Evolutionary conservation across 2,329 filamentous ascomycete genomes (phyloP), one percentile per base, ranked within the genome.

Genomic region (Botrytis hyacinthi): DNA sequence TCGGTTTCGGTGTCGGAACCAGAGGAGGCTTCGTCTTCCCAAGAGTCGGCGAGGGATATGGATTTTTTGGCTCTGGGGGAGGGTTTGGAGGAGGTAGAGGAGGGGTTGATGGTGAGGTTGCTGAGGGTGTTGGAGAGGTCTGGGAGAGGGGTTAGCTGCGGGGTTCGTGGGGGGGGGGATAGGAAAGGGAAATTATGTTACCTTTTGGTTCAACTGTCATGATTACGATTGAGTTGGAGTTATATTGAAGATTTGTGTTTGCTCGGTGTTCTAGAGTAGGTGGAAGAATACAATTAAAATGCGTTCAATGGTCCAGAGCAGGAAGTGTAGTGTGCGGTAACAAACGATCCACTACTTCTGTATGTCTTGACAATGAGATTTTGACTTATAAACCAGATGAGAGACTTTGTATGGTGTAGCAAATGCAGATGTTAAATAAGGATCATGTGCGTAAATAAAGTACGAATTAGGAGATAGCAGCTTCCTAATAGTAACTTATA

Each of bases 21-120:
- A 44, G 81, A 81, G 59, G 85, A 82, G 46, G 87, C 86, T 73
- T 92, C 92, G 78, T 96, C 91, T 82, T 94, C 92, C 92, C 92
- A 95, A 61, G 91, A 93, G 76, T 94, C 92, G 71, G 87, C 88
- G n/a, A 74, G 76, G 59, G 80, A 73, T 71, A 82, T 78, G 76
- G 84, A 84, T 73, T 83, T 83, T 70, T 78, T 79, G 54, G 57
- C 22, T 40, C 51, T 51, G 42, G 59, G 20, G 7, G 7, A 10
- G 66, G 65, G 32, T 51, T 48, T 60, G n/a, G 68, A 37, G 16
- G 75, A 12, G 75, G 84, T 78, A 10, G 42, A 59, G 37, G 70
- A n/a, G 35, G 70, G 60, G 66, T 74, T 18, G 75, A 74, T 54
- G 71, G 51, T 40, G 77, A 60, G 57, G 78, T 70, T 74, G 77